These are phyloP conservation scores for Chaetomium cochliodes DNA, from an alignment of 495 filamentous ascomycete genomes.

Conservation along the genomic window DNA sequence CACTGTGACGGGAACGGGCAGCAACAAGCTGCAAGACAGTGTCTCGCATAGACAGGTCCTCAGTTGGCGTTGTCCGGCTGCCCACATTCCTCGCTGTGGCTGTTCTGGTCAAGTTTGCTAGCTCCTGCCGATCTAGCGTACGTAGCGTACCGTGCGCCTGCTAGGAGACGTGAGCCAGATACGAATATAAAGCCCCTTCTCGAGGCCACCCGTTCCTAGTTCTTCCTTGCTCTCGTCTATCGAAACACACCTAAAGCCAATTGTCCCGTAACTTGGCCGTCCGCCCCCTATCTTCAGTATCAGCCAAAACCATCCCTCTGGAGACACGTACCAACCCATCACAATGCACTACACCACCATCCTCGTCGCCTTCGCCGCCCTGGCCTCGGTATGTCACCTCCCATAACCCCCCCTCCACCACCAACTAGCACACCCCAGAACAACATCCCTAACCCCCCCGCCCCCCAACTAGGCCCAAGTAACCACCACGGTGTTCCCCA, in stretches of 20 bases:
- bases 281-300: not conserved
- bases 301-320: not conserved
- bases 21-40: not conserved
- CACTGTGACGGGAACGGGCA: constrained; percentile 4
- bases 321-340: constrained; percentile 13
- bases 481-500: constrained; percentile 5
- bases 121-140: too few relatives aligned
- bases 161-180: not conserved
- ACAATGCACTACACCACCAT: constrained; percentile 32
- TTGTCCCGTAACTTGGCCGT: not conserved
- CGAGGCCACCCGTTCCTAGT: not conserved
- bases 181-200: not conserved
- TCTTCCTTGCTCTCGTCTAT: not conserved
- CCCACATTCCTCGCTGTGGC: constrained; percentile 8
- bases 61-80: not conserved
- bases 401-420: not conserved
- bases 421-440: too few relatives aligned
- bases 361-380: constrained; percentile 30
- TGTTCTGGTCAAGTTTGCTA: not conserved
- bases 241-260: not conserved
- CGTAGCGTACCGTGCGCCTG: not conserved
- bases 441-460: constrained; percentile 13
- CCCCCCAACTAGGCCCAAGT: constrained; percentile 28
- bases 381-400: constrained; percentile 30
- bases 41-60: not conserved